Evolutionary conservation across 2,329 filamentous ascomycete species (phyloP), one percentile per base, ranked within the genome.

Genomic region (Cladosporium sp.): DNA sequence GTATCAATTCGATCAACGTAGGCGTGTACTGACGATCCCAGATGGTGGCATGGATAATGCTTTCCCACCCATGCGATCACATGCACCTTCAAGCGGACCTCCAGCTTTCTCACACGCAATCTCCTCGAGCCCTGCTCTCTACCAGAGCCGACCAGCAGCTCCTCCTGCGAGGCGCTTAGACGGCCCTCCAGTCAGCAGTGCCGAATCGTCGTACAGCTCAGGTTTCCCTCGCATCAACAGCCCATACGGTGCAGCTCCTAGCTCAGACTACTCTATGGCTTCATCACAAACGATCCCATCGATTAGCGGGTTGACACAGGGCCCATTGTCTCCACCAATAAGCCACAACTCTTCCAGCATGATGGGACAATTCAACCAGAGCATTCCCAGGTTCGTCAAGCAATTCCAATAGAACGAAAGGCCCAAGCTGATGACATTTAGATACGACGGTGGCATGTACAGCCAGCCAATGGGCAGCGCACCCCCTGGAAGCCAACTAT

Each of bases 301-400:
- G 3, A 75, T 75, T 66, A 74, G 72, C 57, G 75, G 75, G 25
- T 66, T 76, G n/a, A 75, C 71, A 11, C 75, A 76, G 58, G 75
- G 72, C 60, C 70, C 74, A 16, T 66, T 73, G 8, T 73, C 74
- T 26, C 74, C 74, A n/a, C 69, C 72, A 54, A 21, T 65, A 18
- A 56, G 56, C 53, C 66, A 68, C 25, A 69, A 67, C 23, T 65
- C 69, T 56, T 65, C 65, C 4, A 58, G 58, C 30, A 63, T 66
- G 36, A 70, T 72, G 68, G 64, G 70, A 34, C 70, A 70, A 23
- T 74, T 75, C 67, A 67, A 64, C 57, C 67, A 57, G 59, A 71
- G 59, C 64, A 49, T 69, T 53, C 67, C 70, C 49, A 70, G 73
- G 73, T 75, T 34, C 48, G 72, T 69, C 51, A 14, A 64, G 11